Evolutionary conservation across 345 rosid genomes (phyloP).

Genomic region (Syzygium aqueum): DNA sequence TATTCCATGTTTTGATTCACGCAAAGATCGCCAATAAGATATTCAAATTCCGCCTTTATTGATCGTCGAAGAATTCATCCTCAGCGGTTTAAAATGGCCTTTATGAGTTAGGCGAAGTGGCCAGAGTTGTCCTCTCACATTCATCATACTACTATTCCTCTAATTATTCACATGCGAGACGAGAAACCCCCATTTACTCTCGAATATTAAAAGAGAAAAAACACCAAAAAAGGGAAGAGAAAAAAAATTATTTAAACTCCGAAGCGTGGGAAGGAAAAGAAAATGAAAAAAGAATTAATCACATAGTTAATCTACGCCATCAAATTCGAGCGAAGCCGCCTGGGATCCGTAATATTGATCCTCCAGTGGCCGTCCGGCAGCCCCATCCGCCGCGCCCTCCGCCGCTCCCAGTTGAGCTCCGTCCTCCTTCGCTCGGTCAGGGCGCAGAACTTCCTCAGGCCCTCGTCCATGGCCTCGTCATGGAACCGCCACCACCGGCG

Average conservation of each 20-base stretch:
- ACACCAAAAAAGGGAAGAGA: too few species aligned
- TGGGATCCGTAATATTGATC: slow-evolving; percentile 64
- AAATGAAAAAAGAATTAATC: not conserved
- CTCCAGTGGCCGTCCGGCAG: slow-evolving; percentile 61
- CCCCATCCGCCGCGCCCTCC: slow-evolving; percentile 37
- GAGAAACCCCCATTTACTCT: not conserved
- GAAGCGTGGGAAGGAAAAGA: not conserved
- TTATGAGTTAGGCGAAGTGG: not conserved
- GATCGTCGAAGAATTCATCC: not conserved
- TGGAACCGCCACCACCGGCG: slow-evolving; percentile 78
- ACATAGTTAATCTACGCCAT: not conserved
- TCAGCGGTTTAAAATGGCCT: not conserved
- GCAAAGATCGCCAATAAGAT: not conserved
- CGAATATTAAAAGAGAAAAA: not conserved
- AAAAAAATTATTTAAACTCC: not conserved
- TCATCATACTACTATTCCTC: not conserved
- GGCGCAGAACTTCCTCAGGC: slow-evolving; percentile 57
- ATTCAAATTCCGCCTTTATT: not conserved
- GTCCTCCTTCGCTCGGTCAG: slow-evolving; percentile 52
- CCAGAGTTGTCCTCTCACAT: not conserved
- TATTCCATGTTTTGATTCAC: not conserved
- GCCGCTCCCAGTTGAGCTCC: slow-evolving; percentile 73
- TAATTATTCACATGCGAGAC: not conserved
- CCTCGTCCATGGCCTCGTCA: slow-evolving; percentile 49
- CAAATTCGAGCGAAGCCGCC: slow-evolving; percentile 25